Base-by-base conservation (phyloP, 441 rosid genomes). In the Populus hybrid region DNA sequence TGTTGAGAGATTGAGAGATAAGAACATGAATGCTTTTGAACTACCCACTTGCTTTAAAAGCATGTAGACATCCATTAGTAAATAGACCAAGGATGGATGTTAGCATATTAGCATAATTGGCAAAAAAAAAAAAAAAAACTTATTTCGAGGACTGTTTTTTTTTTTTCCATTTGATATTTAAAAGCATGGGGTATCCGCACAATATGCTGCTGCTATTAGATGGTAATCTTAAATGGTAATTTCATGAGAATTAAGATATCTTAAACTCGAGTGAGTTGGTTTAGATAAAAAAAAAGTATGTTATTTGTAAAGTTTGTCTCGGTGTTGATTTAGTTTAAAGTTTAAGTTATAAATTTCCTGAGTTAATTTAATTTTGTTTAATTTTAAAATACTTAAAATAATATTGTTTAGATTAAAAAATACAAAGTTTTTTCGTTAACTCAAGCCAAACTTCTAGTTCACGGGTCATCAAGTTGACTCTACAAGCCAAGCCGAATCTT, bases 1-100 rank as follows among this genome's bases (percentile, higher is more conserved):
- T 64, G 42, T 28, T 9, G 18, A 5, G 38, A 33, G 77, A 64
- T 28, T 9, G 18, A 9, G 38, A 33, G 77, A 53, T 9, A 18
- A 66, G 67, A 45, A 64, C n/a, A 72, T 77, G 23, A 67, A 65
- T 33, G 76, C 66, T 59, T 73, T 78, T 65, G n/a, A 9, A 45
- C 20, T 11, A 6, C 63, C 77, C 69, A 73, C 69, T 53, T 68
- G 76, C 65, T 42, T 77, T 77, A 50, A 31, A 28, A 50, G 73
- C 73, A 78, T 18, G 69, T n/a, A 67, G 72, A 36, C 69, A 38
- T 42, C 3, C 24, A 61, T 65, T 14, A 65, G 42, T 26, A 9
- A 4, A 26, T 64, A 21, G 18, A 9, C 16, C 29, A 9, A 3
- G 72, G 20, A 21, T 20, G 10, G 24, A n/a, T n/a, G 21, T n/a